Evolutionary conservation across 495 filamentous ascomycete genomes (phyloP).

Genomic region (Daldinia grandis): DNA sequence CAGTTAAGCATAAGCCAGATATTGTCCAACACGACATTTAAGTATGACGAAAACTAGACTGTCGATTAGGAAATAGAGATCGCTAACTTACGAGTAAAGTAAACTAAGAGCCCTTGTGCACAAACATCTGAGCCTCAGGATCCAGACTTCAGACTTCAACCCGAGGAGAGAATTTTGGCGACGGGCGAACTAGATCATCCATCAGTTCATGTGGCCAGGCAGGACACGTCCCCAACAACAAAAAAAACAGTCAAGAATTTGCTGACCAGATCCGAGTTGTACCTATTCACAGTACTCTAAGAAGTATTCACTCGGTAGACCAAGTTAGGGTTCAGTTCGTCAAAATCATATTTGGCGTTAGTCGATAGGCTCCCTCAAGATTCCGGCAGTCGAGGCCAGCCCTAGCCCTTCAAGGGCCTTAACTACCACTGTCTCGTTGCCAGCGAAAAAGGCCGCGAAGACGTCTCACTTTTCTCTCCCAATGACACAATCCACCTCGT

Average conservation of each 20-base stretch:
- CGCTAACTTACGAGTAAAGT: slow-evolving; percentile 23
- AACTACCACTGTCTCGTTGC: slow-evolving; percentile 1
- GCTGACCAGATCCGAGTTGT: not conserved
- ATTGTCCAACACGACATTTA: not conserved
- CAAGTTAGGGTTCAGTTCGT: slow-evolving; percentile 15
- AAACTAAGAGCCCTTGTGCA: slow-evolving; percentile 13
- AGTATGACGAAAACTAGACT: not conserved
- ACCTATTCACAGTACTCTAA: not conserved
- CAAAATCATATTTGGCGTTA: not conserved
- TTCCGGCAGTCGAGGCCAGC: slow-evolving; percentile 6
- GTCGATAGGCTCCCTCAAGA: slow-evolving; percentile 5
- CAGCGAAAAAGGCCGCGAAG: slow-evolving; percentile 6
- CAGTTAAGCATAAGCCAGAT: not conserved
- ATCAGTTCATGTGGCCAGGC: slow-evolving; percentile 15
- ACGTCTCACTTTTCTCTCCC: slow-evolving; percentile 8
- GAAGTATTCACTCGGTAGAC: not conserved
- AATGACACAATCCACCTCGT: slow-evolving; percentile 12
- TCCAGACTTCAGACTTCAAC: not conserved
- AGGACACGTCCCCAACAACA: slow-evolving; percentile 15
- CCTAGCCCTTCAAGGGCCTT: not conserved
- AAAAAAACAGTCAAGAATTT: not conserved
- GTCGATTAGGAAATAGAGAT: slow-evolving; percentile 13
- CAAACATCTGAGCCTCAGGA: not conserved
- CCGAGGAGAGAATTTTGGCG: slow-evolving; percentile 1
- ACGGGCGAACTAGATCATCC: slow-evolving; percentile 2